Base-by-base conservation (phyloP, 345 rosid genomes). In the Trapa bicornis region DNA sequence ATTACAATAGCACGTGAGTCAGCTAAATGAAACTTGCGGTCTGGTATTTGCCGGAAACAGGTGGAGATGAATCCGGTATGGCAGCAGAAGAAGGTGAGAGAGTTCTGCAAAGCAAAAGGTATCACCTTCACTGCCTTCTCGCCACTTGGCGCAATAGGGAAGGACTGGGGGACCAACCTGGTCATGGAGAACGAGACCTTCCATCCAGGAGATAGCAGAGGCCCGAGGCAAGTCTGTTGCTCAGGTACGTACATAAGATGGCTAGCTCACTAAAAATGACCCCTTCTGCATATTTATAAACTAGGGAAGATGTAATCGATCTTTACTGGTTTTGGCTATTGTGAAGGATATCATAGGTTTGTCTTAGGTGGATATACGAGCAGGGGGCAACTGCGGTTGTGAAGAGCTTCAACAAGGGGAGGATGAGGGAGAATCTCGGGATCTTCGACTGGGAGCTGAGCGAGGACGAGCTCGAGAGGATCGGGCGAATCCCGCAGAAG, bases 31-130 rank as follows among this genome's bases (percentile, higher is more conserved):
- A 41, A 43, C 29, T 13, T 29, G 37, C 47, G n/a, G 14, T 11
- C 35, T 35, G 60, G 33, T 6, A 54, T 54, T 54, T n/a, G 8
- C 6, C 60, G 60, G 16, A n/a, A 10, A 0, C 42, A 74, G 78
- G 80, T 71, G 60, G 80, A 79, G 70, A 71, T 74, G 80, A 66
- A 69, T 64, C 74, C 75, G 8, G 15, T 76, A 3, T 73, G 82
- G 79, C 78, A 71, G 57, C 80, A 73, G 61, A 65, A 68, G 65
- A 76, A 71, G 67, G 68, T 73, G 22, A 62, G 74, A 47, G 72
- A 71, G 65, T 78, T 66, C 38, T 74, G 81, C 68, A 43, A 36
- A 47, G 60, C 36, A 2, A 72, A 72, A 16, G 64, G 66, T 22
- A 61, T 75, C 2, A 16, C 29, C 9, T n/a, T 75, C 29, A 67